phyloP scores from a whole-genome alignment of 164 flowering plant genomes.

The Kingdonia uniflora region DNA sequence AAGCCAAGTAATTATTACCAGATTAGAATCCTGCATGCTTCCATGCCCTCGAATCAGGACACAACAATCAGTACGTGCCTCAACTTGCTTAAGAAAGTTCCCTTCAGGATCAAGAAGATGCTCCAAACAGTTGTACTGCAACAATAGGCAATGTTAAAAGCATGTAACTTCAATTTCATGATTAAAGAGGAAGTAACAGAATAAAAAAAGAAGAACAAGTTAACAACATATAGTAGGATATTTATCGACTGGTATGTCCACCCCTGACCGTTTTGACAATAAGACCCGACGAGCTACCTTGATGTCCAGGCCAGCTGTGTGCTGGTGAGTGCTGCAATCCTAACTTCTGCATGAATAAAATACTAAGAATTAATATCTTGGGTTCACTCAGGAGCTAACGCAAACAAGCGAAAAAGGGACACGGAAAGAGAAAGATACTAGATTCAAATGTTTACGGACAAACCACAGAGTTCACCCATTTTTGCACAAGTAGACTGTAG shows the following conservation, averaged over 20 bases:
- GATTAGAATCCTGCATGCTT: conserved; percentile 88
- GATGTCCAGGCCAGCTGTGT: conserved; percentile 80
- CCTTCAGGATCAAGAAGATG: conserved; percentile 98
- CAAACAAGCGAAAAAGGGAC: no score
- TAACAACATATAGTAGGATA: conserved; percentile 66
- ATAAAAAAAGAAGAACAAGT: not conserved
- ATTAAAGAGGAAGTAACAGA: not conserved
- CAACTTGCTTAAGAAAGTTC: conserved; percentile 93
- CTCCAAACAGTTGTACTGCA: conserved; percentile 96
- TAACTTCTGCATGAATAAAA: conserved; percentile 47
- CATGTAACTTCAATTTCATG: no score
- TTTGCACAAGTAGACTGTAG: no score
- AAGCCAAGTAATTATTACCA: conserved; percentile 37
- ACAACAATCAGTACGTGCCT: conserved; percentile 95
- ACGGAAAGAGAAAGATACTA: no score
- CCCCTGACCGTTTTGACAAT: conserved; percentile 76
- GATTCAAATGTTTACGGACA: no score
- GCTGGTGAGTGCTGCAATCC: conserved; percentile 51
- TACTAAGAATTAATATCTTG: no score
- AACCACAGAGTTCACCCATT: no score
- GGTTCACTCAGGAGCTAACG: no score
- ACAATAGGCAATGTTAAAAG: not conserved
- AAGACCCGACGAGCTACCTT: conserved; percentile 72
- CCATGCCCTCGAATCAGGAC: conserved; percentile 95
- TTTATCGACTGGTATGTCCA: conserved; percentile 88